Evolutionary conservation across 495 filamentous ascomycete species (phyloP).

Genomic region (Cryomyces minteri): DNA sequence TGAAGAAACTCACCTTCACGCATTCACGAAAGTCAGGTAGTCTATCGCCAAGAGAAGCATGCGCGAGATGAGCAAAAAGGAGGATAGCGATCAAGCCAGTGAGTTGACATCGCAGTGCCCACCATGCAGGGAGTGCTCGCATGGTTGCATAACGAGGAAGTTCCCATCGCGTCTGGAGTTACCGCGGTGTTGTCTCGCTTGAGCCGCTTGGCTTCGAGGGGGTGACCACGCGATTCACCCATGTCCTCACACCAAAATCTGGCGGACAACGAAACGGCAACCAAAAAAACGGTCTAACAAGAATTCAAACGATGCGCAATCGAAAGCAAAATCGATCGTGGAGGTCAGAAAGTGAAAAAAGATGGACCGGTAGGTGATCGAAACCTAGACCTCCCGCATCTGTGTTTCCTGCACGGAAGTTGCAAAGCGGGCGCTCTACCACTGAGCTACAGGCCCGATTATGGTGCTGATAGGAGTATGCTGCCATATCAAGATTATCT

Average conservation of each 20-base stretch:
- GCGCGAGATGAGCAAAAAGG: conserved; percentile 28
- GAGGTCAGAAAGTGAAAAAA: background rate
- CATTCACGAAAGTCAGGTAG: conserved; percentile 82
- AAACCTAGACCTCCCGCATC: conserved; percentile 21
- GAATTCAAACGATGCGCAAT: background rate
- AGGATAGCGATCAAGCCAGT: conserved; percentile 1
- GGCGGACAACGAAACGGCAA: background rate
- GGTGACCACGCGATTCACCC: background rate
- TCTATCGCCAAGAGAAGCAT: conserved; percentile 68
- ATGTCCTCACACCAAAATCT: background rate
- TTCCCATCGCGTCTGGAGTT: background rate
- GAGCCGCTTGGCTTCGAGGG: background rate
- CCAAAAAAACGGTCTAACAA: background rate
- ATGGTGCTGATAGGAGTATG: no score
- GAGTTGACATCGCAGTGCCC: background rate
- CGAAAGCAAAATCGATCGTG: background rate
- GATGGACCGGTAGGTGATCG: conserved; percentile 17
- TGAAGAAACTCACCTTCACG: conserved; percentile 42
- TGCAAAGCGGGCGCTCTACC: conserved; percentile 25
- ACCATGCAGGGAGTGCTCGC: background rate
- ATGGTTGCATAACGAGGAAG: background rate
- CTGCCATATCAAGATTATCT: no score
- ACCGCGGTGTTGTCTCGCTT: background rate
- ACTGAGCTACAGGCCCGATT: conserved; percentile 17
- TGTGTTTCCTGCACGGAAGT: background rate